phyloP scores from a whole-genome alignment of 257 asterid species.

The Solanum habrochaites region DNA sequence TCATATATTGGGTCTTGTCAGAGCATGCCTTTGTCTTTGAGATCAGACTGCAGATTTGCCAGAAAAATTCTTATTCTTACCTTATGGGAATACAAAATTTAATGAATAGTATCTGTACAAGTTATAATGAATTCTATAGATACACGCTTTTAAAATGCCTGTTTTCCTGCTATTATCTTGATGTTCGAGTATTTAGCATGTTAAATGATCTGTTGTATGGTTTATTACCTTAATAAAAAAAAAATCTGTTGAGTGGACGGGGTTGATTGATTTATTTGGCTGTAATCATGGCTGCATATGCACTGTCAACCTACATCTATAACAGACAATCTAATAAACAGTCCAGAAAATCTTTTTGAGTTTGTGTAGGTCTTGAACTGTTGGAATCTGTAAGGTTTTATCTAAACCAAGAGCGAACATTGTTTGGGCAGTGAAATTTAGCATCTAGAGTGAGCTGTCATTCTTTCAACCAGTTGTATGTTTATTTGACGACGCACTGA shows the following conservation, averaged over 20 bases:
- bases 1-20: neutral
- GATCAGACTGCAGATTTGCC: neutral
- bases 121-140: neutral
- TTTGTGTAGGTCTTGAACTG: neutral
- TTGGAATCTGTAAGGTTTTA: neutral
- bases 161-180: neutral
- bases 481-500: neutral
- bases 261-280: neutral
- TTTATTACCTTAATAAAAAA: neutral
- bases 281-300: neutral
- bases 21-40: neutral
- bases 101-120: neutral
- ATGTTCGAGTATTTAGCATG: neutral
- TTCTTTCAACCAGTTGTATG: neutral
- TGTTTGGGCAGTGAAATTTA: neutral
- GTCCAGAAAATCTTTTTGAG: neutral
- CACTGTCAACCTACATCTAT: neutral
- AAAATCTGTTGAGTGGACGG: neutral
- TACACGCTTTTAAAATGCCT: neutral
- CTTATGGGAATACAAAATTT: neutral
- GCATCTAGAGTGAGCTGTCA: neutral
- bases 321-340: neutral
- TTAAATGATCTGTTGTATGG: neutral
- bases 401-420: neutral
- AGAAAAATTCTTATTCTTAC: neutral